Evolutionary conservation across 225 moss, liverwort and hornwort genomes (phyloP).

Genomic region (Asterella californica): DNA sequence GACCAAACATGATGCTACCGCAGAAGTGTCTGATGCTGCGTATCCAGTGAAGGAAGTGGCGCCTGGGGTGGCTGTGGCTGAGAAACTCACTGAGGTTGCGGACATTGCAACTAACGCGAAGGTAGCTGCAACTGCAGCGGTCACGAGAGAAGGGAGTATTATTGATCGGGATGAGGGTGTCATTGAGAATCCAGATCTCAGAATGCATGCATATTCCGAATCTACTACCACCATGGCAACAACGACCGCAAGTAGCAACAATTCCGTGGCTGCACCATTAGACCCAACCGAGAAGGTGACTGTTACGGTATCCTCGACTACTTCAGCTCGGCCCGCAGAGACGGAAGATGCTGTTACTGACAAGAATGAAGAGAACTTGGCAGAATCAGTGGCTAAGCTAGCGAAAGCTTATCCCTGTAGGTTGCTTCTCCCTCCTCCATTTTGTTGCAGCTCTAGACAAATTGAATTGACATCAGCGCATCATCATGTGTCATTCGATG

Average conservation of each 20-base stretch:
- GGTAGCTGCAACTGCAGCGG: background rate
- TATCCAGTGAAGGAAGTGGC: background rate
- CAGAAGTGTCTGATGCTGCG: background rate
- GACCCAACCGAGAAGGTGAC: background rate
- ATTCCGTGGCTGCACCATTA: background rate
- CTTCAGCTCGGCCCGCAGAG: constrained; percentile 1
- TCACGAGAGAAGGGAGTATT: background rate
- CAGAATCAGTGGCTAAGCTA: background rate
- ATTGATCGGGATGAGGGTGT: background rate
- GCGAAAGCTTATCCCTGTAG: background rate
- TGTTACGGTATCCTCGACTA: background rate
- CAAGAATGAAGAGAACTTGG: background rate
- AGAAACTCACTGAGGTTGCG: background rate
- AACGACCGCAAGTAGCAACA: background rate
- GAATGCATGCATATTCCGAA: background rate
- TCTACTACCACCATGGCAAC: background rate
- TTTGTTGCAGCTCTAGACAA: background rate
- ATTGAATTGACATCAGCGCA: background rate
- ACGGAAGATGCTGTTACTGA: background rate
- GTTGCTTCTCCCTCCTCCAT: background rate
- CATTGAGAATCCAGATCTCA: background rate
- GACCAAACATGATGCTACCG: background rate
- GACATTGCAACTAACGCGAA: background rate
- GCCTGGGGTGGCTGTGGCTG: background rate
- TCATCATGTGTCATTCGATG: background rate